Conservation (phyloP, 208 protist genomes). For the Trypanosoma vivax region DNA sequence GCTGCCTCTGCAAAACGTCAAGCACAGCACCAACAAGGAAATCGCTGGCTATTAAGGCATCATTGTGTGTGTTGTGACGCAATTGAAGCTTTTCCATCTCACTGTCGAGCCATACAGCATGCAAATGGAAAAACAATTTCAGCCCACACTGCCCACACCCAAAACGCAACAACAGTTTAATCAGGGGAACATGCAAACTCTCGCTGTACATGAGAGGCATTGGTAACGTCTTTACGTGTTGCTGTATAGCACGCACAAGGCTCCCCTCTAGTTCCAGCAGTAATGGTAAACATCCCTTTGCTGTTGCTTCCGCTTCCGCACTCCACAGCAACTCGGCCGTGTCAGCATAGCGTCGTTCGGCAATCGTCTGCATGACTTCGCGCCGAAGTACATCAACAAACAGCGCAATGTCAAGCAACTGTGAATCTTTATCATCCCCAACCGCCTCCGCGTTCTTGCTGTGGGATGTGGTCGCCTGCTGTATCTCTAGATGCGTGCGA, state of each 20-base stretch:
- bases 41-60: slow-evolving; percentile 59
- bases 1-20: slow-evolving; percentile 53
- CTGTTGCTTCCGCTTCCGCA: slow-evolving; percentile 39
- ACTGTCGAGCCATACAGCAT: slow-evolving; percentile 59
- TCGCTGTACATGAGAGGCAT: slow-evolving; percentile 66
- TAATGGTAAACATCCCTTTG: slow-evolving; percentile 50
- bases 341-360: slow-evolving; percentile 58
- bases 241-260: slow-evolving; percentile 42
- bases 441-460: background rate
- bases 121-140: slow-evolving; percentile 46
- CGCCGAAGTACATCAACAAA: slow-evolving; percentile 67
- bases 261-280: slow-evolving; percentile 58
- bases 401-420: slow-evolving; percentile 29
- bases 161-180: slow-evolving; percentile 76
- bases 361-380: slow-evolving; percentile 56
- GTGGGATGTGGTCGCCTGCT: background rate
- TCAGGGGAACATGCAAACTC: slow-evolving; percentile 69
- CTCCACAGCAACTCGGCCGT: slow-evolving; percentile 64
- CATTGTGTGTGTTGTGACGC: slow-evolving; percentile 45
- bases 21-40: slow-evolving; percentile 64
- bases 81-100: slow-evolving; percentile 69
- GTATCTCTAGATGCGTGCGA: background rate
- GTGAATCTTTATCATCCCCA: slow-evolving; percentile 1
- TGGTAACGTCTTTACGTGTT: slow-evolving; percentile 39
- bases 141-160: slow-evolving; percentile 48